phyloP scores from a whole-genome alignment of 495 filamentous ascomycete genomes.

The Penicillium pancosmium region DNA sequence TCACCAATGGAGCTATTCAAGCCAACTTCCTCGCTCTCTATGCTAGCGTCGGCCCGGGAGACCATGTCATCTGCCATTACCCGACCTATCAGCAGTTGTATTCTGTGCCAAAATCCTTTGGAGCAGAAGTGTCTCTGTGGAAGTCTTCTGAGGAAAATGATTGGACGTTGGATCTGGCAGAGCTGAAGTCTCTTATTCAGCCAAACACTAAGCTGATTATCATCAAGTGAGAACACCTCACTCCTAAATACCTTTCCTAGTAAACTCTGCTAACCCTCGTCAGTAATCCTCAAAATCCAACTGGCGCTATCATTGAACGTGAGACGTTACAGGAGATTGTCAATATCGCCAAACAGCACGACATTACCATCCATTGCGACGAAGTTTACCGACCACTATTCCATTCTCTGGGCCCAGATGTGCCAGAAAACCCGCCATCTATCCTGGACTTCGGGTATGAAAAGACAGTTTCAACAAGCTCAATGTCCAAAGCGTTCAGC shows the following conservation, averaged over 20 bases:
- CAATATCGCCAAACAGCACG: slow-evolving; percentile 58
- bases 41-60: slow-evolving; percentile 70
- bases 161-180: slow-evolving; percentile 66
- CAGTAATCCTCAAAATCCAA: slow-evolving; percentile 87
- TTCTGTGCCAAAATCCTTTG: slow-evolving; percentile 70
- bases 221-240: slow-evolving; percentile 51
- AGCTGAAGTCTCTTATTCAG: slow-evolving; percentile 66
- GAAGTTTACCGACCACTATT: slow-evolving; percentile 89
- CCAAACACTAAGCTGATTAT: slow-evolving; percentile 75
- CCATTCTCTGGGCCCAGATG: slow-evolving; percentile 62
- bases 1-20: slow-evolving; percentile 79
- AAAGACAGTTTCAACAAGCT: slow-evolving; percentile 73
- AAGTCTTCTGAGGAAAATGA: slow-evolving; percentile 61
- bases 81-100: slow-evolving; percentile 92
- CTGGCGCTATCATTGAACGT: slow-evolving; percentile 68
- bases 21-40: slow-evolving; percentile 83
- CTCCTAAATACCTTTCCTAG: background rate
- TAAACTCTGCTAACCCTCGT: background rate
- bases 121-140: slow-evolving; percentile 82
- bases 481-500: slow-evolving; percentile 84
- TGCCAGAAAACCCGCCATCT: slow-evolving; percentile 61
- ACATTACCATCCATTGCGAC: slow-evolving; percentile 72
- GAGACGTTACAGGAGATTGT: slow-evolving; percentile 62
- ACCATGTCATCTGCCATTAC: slow-evolving; percentile 87
- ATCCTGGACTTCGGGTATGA: slow-evolving; percentile 69